phyloP scores from a whole-genome alignment of 495 filamentous ascomycete species.

The Rhizodiscina lignyota region DNA sequence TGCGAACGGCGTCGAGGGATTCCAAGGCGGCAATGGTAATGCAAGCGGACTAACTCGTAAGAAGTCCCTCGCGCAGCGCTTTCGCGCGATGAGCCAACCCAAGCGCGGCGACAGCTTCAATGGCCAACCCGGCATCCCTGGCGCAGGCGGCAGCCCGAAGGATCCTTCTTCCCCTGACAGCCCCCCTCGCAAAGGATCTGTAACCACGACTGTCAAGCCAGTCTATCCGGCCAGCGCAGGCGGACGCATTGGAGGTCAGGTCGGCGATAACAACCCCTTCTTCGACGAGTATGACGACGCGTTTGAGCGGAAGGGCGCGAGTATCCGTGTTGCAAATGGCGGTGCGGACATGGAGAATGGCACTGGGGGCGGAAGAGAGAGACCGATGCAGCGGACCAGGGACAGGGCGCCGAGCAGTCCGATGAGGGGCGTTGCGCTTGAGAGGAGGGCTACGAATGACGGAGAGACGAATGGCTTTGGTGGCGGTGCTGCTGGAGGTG shows the following conservation, averaged over 20 bases:
- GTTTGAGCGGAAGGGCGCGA: constrained; percentile 51
- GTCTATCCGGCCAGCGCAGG: constrained; percentile 20
- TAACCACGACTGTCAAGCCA: background rate
- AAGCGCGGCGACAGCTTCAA: constrained; percentile 8
- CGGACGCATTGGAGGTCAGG: constrained; percentile 10
- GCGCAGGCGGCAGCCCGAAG: constrained; percentile 3
- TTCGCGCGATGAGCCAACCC: constrained; percentile 24
- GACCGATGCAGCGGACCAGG: constrained; percentile 14
- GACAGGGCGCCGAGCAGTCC: constrained; percentile 47
- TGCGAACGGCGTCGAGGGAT: constrained; percentile 1
- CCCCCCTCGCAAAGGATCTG: constrained; percentile 18
- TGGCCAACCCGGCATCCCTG: background rate
- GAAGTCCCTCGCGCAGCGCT: constrained; percentile 71
- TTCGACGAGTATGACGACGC: constrained; percentile 67
- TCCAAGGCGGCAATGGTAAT: constrained; percentile 14
- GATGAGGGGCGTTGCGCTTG: constrained; percentile 34
- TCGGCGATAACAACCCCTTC: constrained; percentile 64
- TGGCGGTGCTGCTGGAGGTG: background rate
- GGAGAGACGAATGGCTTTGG: background rate
- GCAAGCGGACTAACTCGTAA: constrained; percentile 63
- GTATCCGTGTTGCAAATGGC: constrained; percentile 30
- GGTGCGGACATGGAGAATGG: no score
- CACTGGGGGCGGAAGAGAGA: no score
- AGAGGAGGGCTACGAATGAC: constrained; percentile 57
- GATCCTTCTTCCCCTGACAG: constrained; percentile 13